These are phyloP conservation scores for Combretum micranthum DNA, from an alignment of 345 rosid genomes.

Conservation along the genomic window DNA sequence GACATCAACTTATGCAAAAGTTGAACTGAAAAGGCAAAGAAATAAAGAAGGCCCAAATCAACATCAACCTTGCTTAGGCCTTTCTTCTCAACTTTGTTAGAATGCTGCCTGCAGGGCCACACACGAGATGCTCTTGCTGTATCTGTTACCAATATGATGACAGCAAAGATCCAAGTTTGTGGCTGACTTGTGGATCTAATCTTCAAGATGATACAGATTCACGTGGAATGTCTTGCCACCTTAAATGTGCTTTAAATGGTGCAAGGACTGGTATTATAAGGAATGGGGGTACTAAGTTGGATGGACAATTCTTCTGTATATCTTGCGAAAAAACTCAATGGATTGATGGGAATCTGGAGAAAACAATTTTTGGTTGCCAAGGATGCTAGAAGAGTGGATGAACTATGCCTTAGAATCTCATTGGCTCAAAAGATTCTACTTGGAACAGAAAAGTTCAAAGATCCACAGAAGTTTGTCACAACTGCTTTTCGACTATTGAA, in stretches of 20 bases:
- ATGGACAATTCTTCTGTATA: constrained; percentile 59
- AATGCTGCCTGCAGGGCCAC: constrained; percentile 66
- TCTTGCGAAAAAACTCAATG: constrained; percentile 56
- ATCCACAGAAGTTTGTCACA: constrained; percentile 34
- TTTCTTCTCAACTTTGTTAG: constrained; percentile 32
- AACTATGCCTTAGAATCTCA: constrained; percentile 58
- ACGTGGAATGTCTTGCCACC: constrained; percentile 73
- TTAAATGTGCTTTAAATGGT: constrained; percentile 52
- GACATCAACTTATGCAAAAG: constrained; percentile 8
- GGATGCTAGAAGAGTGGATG: constrained; percentile 83
- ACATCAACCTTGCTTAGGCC: constrained; percentile 22
- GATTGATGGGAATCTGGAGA: constrained; percentile 60
- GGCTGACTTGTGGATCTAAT: constrained; percentile 69
- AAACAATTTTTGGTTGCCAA: constrained; percentile 61
- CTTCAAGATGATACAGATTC: constrained; percentile 30
- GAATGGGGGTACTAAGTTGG: constrained; percentile 32
- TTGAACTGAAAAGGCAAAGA: constrained; percentile 38
- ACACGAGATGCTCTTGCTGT: constrained; percentile 77
- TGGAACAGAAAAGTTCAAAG: constrained; percentile 37
- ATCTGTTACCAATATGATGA: constrained; percentile 68
- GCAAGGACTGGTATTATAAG: constrained; percentile 47
- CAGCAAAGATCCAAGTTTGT: constrained; percentile 81
- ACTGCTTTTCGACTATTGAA: constrained; percentile 44
- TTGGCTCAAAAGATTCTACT: constrained; percentile 45
- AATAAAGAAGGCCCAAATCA: constrained; percentile 23